Base-by-base conservation (phyloP, 768 basidiomycete species). In the Tulasnella sp. region DNA sequence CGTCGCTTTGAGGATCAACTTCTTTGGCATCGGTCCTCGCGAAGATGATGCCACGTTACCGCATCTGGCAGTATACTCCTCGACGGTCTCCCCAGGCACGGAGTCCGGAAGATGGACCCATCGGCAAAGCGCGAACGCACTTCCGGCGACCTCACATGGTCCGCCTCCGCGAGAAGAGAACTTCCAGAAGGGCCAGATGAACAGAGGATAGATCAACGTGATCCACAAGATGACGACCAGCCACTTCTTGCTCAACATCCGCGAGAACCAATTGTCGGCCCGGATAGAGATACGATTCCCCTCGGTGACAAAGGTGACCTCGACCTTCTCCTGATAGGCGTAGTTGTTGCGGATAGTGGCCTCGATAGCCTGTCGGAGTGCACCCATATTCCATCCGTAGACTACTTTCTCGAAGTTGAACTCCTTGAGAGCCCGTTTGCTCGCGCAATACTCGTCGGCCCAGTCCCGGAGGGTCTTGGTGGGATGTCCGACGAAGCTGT, bases 381-480 rank as follows among this genome's bases (percentile, higher is more conserved):
- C 85, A 31, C 81, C 82, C 37, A 86, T 81, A 79, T 88, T 83
- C 89, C 89, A 89, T n/a, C 89, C 89, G 80, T 89, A 88, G 36
- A 88, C 87, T 6, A 88, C 90, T 85, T 93, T 93, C 31, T 86
- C 84, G 78, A 93, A 91, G 7, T 87, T 85, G 80, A 95, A 93
- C 82, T 94, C 93, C 81, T 94, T 94, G 78, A 94, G 84, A 19
- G 86, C 82, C 79, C 91, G 93, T 9, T 82, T 84, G 79, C 90
- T 91, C 34, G 87, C 85, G 76, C 92, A 93, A 79, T 93, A 94
- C 75, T 91, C 89, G 79, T 94, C 92, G 9, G 92, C 92, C 93
- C 93, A 95, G 77, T 91, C 86, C 39, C 91, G 85, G 58, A 93
- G 81, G 0, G 89, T 86, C 83, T 87, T 88, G 19, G 89, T 89